Base-by-base conservation (phyloP, 78 protist species). In the Anaeramoeba flamelloides region DNA sequence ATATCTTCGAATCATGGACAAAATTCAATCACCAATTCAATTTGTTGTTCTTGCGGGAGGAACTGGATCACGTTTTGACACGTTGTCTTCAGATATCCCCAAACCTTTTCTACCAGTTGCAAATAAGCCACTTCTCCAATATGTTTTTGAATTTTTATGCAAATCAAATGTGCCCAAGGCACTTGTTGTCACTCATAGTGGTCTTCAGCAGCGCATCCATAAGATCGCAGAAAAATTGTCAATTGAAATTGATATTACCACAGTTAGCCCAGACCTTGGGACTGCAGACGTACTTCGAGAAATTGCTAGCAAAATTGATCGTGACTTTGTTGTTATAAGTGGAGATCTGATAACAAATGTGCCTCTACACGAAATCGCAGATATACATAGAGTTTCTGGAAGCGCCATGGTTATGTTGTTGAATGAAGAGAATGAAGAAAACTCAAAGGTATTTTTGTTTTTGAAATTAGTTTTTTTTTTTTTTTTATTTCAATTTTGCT, bases 101-200 rank as follows among this genome's bases (percentile, higher is more conserved):
- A 81, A 79, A 65, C 31, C 85, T 40, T 39, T 88, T 79, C 82
- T 90, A 17, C 93, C 93, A 17, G 85, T 88, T 31, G 91, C 90
- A 3, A 86, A 88, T 65, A 78, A 87, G 41, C 93, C 93, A 37
- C 53, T 90, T 3, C 37, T 90, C 32, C 80, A 87, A 2, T 90
- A 88, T 86, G 90, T 86, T 85, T 86, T 90, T 38, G 83, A 81
- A 39, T 64, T 90, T 8, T 81, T 90, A 34, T 85, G 83, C 76
- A 77, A n/a, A 39, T 40, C 69, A 33, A 89, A 90, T 22, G 84
- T 90, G 79, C 41, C 77, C 39, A 83, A 87, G 83, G 64, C 4
- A 38, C 77, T 75, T 75, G 33, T 75, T 37, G n/a, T n/a, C n/a
- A n/a, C n/a, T n/a, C n/a, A n/a, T n/a, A n/a, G n/a, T n/a, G n/a